These are phyloP conservation scores for Vigna radiata DNA, from an alignment of 306 rosid genomes.

Conservation along the genomic window DNA sequence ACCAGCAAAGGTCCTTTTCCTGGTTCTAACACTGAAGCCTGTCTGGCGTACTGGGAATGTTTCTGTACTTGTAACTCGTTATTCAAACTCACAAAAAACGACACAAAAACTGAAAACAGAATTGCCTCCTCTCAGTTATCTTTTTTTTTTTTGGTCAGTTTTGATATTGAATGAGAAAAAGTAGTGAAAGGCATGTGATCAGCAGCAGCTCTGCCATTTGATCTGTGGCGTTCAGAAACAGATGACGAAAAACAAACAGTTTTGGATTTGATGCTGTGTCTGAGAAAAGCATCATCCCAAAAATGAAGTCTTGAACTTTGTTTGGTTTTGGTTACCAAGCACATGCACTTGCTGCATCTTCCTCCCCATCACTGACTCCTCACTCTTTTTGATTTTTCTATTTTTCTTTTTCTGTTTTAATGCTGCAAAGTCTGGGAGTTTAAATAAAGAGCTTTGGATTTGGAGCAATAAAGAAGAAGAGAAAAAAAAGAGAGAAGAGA, in stretches of 20 bases:
- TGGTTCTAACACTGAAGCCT: slow-evolving; percentile 3
- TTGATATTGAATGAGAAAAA: slow-evolving; percentile 34
- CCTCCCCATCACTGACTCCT: slow-evolving; percentile 35
- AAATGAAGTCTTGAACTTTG: slow-evolving; percentile 8
- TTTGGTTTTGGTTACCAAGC: slow-evolving; percentile 19
- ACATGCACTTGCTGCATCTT: slow-evolving; percentile 45
- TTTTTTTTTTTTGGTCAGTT: slow-evolving; percentile 21
- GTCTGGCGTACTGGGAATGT: slow-evolving; percentile 22
- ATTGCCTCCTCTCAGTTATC: slow-evolving; percentile 40
- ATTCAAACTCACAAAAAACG: background rate
- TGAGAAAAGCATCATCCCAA: slow-evolving; percentile 43
- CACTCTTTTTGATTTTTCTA: slow-evolving; percentile 8
- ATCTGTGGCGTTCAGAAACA: slow-evolving; percentile 39
- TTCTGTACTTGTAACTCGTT: slow-evolving; percentile 29
- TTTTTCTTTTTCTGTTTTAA: slow-evolving; percentile 38
- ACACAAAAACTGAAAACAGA: slow-evolving; percentile 25
- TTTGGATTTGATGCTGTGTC: slow-evolving; percentile 41
- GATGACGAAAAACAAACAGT: slow-evolving; percentile 45
- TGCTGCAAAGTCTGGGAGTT: slow-evolving; percentile 45
- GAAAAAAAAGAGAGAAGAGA: slow-evolving; percentile 33
- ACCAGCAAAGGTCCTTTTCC: slow-evolving; percentile 10
- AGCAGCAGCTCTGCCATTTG: slow-evolving; percentile 49
- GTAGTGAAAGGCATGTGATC: slow-evolving; percentile 59
- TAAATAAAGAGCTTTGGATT: slow-evolving; percentile 45
- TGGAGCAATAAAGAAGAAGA: slow-evolving; percentile 47